These are phyloP conservation scores for Candida railenensis DNA, from an alignment of 805 yeast genomes.

Conservation along the genomic window DNA sequence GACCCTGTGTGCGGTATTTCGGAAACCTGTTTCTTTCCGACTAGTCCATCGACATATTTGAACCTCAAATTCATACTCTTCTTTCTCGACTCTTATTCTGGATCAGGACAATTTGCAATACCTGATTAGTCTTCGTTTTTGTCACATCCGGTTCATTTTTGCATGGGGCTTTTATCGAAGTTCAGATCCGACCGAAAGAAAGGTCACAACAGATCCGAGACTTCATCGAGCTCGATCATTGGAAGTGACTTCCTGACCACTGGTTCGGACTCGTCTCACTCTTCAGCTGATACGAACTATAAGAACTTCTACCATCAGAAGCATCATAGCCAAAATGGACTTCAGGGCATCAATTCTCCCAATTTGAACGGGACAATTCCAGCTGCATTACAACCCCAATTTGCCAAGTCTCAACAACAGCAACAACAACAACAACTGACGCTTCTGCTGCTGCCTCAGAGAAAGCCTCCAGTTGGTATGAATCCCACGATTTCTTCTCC, in stretches of 20 bases:
- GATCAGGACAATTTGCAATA: neutral
- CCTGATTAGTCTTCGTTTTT: neutral
- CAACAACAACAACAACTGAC: neutral
- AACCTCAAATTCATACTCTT: neutral
- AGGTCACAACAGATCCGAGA: constrained; percentile 12
- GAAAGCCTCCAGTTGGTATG: neutral
- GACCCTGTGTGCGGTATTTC: neutral
- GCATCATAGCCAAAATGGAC: neutral
- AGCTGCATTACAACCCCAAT: neutral
- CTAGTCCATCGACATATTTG: neutral
- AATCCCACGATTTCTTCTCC: neutral
- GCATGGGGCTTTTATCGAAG: constrained; percentile 23
- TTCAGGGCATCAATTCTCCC: too few relatives aligned
- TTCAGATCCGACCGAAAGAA: constrained; percentile 12
- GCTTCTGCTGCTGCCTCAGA: neutral
- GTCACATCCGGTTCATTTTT: neutral
- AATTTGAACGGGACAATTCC: neutral
- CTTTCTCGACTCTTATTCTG: neutral
- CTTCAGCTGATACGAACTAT: constrained; percentile 22
- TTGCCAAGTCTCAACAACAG: neutral
- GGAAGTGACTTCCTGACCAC: constrained; percentile 36
- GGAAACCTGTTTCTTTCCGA: neutral
- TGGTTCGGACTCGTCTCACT: constrained; percentile 28
- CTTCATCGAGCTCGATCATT: constrained; percentile 16
- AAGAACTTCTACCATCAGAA: neutral